Base-by-base conservation (phyloP, 139 green algal species). In the Chlamydomonas incerta region DNA sequence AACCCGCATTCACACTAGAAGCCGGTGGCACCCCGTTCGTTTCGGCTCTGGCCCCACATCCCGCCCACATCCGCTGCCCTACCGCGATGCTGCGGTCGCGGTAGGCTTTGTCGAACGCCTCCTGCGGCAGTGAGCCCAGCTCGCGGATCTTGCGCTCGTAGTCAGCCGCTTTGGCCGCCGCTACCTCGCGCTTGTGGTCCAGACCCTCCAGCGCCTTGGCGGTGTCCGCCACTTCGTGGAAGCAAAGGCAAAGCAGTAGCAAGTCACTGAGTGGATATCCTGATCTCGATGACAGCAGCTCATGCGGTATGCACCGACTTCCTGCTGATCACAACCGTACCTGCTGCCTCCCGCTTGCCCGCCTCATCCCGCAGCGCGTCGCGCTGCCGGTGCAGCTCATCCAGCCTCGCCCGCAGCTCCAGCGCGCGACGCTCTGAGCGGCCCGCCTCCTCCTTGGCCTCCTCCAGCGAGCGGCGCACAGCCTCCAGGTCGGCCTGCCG, bases 101-200 rank as follows among this genome's bases (percentile, higher is more conserved):
- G 90, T 97, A 97, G 23, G 29, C 34, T 86, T 91, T 93, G 66
- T 96, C 95, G 82, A 97, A 97, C 3, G 96, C 96, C 20, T 98
- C 96, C 10, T 92, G 87, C 1, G 97, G 97, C 72, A 99, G 90
- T 17, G 91, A 93, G 70, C 98, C 98, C 75, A 99, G 90, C 34
- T 99, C 98, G 8, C 95, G 90, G 87, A 99, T 97, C 60, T 95
- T 95, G 21, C 90, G 83, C 67, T 92, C 92, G 60, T 98, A 88
- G 77, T 99, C 96, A 0, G 93, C 93, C 35, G 88, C 85, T 60
- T 92, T 91, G 50, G 80, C 52, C 60, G 85, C 37, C 80, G 96
- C 86, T 62, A 86, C 71, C 20, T 89, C 82, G 34, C 93, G 90
- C 68, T 90, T 82, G 11, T 88, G 75, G 75, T 93, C 74, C 63